Evolutionary conservation across 129 eudicot genomes (phyloP), one percentile per base, ranked within the genome.

Genomic region (Pulicaria dysenterica): DNA sequence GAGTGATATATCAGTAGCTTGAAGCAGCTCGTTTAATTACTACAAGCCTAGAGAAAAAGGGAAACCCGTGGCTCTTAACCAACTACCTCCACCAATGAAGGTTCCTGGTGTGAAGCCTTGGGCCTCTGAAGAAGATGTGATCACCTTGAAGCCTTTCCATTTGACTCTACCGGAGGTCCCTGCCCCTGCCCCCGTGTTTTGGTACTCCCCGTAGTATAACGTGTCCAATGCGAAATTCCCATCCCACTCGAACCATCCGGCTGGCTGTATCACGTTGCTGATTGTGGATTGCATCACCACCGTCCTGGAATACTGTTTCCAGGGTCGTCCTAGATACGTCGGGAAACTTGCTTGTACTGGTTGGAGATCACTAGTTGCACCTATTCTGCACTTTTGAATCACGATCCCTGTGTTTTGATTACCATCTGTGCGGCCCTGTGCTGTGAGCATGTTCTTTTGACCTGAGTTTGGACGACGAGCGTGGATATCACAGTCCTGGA

Each of bases 361-460:
- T 41, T 8, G 66, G 36, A 92, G 73, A 16, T 92, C 98, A 6
- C 86, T 76, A 7, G 98, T 86, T 13, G 95, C 91, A 4, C 91
- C 96, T 5, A 92, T 80, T 34, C 96, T 42, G 11, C 85, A 83
- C 13, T 86, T 89, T 8, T 92, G 98, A 48, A 92, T 89, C 2
- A 89, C 91, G 5, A 92, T 92, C 24, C 96, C 98, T 0, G 96
- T 89, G 87, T 89, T 93, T 67, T 93, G 98, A 76, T 93, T 93
- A 0, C 85, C 81, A 80, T 93, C 98, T 0, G 86, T 85, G 17
- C 96, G 74, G 6, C 96, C 95, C 64, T 93, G 98, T 19, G 98
- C 96, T 0, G 98, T 90, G 54, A 93, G 49, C 95, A 87, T 89
- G 86, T 89, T 89, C 67, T 53, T 83, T 53, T 89, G 98, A 19